These are phyloP conservation scores for Hanseniaspora occidentalis DNA, from an alignment of 805 yeast species.

Conservation along the genomic window DNA sequence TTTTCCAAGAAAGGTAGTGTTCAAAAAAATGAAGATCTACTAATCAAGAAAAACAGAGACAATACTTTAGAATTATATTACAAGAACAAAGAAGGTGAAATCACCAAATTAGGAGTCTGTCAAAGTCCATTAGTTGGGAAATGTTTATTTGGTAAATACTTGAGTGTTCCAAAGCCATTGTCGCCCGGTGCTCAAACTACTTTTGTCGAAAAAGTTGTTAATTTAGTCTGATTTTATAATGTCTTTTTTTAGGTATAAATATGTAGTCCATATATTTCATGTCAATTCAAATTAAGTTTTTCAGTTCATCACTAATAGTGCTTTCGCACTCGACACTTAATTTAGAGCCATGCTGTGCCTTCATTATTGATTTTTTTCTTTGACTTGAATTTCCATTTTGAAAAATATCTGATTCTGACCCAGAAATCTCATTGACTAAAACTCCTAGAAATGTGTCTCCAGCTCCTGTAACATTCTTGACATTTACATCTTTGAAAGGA, in stretches of 20 bases:
- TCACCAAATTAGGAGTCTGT: slow-evolving; percentile 42
- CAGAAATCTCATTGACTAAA: slow-evolving; percentile 31
- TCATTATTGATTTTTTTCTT: slow-evolving; percentile 3
- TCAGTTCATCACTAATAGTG: slow-evolving; percentile 6
- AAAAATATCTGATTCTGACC: slow-evolving; percentile 4
- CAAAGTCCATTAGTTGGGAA: slow-evolving; percentile 49
- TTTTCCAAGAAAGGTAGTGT: slow-evolving; percentile 61
- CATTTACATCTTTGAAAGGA: slow-evolving; percentile 24
- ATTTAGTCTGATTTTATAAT: not conserved
- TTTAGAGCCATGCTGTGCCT: slow-evolving; percentile 10
- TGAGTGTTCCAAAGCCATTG: slow-evolving; percentile 39
- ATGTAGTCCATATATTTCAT: not conserved
- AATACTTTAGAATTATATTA: slow-evolving; percentile 37
- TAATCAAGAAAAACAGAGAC: slow-evolving; percentile 38
- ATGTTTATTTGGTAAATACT: slow-evolving; percentile 61
- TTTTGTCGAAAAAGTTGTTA: slow-evolving; percentile 1
- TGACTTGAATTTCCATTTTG: not conserved
- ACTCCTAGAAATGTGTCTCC: slow-evolving; percentile 75
- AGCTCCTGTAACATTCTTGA: slow-evolving; percentile 73
- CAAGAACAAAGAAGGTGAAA: slow-evolving; percentile 25
- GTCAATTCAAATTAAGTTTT: slow-evolving; percentile 3
- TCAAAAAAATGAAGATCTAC: slow-evolving; percentile 57
- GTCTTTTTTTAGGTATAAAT: not conserved
- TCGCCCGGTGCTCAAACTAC: slow-evolving; percentile 22
- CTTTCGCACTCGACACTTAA: slow-evolving; percentile 8